A percentile compares a stretch with the other conserved stretches of the same genome.
These are phyloP conservation scores for Auriscalpium vulgare DNA, from an alignment of 768 basidiomycete genomes.

Conservation along the genomic window DNA sequence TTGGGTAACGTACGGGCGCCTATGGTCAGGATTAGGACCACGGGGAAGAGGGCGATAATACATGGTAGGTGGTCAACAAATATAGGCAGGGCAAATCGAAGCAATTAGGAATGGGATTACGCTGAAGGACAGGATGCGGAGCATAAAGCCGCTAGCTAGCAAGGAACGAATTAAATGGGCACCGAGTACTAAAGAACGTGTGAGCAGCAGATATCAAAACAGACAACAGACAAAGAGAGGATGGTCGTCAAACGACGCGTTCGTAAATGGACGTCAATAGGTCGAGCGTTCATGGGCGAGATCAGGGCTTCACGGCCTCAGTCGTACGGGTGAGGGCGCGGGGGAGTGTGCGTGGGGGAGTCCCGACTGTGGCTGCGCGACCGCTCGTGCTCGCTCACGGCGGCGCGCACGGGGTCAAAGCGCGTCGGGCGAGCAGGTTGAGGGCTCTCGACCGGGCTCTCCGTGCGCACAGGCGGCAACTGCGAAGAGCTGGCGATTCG, in stretches of 20 bases:
- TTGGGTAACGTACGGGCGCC: no score
- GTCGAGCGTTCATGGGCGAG: neutral
- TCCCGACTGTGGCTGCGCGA: conserved; percentile 8
- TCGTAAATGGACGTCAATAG: neutral
- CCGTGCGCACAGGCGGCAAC: neutral
- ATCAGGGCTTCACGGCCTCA: neutral
- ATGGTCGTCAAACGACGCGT: neutral
- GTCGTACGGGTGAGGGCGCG: neutral
- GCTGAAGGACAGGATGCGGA: no score
- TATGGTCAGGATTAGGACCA: no score
- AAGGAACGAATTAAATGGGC: no score
- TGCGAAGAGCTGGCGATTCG: neutral
- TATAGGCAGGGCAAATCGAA: no score
- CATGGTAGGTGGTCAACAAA: no score
- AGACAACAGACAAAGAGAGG: neutral
- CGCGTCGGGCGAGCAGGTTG: conserved; percentile 4
- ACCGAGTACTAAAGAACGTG: no score
- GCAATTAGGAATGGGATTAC: no score
- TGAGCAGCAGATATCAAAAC: neutral
- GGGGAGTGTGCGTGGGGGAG: neutral
- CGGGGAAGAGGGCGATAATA: no score
- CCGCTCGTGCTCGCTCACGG: conserved; percentile 5
- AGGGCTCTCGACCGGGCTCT: neutral
- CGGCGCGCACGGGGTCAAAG: conserved; percentile 19
- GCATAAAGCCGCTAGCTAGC: no score